A percentile compares a stretch with the other conserved stretches of the same genome.
phyloP scores from a whole-genome alignment of 179 eudicot species.

The Heliamphora pulchella region DNA sequence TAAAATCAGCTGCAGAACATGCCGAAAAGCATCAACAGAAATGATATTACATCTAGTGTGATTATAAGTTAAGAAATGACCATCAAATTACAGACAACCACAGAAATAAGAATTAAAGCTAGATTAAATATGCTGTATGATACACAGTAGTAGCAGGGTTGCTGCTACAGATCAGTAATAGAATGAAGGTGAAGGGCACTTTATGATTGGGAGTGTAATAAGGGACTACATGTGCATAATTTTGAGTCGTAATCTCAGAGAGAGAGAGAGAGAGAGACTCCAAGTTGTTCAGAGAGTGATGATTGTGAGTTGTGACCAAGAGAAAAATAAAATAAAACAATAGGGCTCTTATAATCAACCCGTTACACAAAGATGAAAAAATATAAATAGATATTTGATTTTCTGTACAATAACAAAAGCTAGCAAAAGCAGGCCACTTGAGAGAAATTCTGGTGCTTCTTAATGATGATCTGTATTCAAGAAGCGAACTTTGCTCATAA shows the following conservation, averaged over 20 bases:
- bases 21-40: neutral
- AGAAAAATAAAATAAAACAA: neutral
- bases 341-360: neutral
- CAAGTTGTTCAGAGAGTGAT: too few species aligned
- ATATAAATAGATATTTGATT: neutral
- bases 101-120: neutral
- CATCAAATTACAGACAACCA: neutral
- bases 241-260: too few species aligned
- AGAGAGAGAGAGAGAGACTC: too few species aligned
- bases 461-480: neutral
- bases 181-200: too few species aligned
- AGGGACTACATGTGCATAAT: too few species aligned
- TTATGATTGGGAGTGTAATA: too few species aligned
- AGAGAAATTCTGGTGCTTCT: neutral
- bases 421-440: neutral
- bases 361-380: neutral
- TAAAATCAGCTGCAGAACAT: conserved; percentile 55
- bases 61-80: neutral
- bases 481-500: neutral
- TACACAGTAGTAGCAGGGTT: too few species aligned
- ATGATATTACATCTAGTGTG: neutral
- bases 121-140: neutral
- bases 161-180: too few species aligned
- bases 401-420: neutral
- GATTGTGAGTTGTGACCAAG: too few species aligned